These are phyloP conservation scores for Exserohilum turcica DNA, from an alignment of 2,329 filamentous ascomycete species.

Conservation along the genomic window DNA sequence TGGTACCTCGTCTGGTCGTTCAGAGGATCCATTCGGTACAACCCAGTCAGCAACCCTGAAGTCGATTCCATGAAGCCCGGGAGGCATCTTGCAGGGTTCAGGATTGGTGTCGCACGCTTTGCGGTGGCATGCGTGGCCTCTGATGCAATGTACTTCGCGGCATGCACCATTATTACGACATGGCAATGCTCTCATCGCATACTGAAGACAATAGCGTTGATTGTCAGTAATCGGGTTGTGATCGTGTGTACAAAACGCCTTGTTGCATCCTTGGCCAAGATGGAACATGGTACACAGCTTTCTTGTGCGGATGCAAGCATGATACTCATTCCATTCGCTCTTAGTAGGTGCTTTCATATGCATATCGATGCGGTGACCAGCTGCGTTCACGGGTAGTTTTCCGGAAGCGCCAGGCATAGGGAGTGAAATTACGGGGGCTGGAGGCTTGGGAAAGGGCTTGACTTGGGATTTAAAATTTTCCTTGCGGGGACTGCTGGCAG, in stretches of 20 bases:
- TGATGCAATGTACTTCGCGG: neutral
- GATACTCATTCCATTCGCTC: neutral
- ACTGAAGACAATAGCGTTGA: neutral
- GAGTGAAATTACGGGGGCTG: neutral
- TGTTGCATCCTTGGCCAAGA: neutral
- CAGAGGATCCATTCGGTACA: too few species aligned
- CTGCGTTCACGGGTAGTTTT: neutral
- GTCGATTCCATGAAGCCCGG: neutral
- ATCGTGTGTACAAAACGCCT: neutral
- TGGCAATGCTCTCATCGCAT: neutral
- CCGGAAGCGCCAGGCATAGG: neutral
- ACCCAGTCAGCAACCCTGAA: neutral
- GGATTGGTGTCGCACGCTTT: neutral
- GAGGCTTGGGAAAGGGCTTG: too few species aligned
- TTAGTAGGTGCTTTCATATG: neutral
- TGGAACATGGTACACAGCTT: neutral
- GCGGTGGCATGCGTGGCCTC: neutral
- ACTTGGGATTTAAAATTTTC: neutral
- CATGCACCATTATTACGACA: neutral
- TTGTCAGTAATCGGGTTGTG: neutral
- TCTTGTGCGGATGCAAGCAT: neutral
- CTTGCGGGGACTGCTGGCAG: neutral
- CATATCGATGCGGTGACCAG: neutral
- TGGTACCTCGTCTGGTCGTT: neutral
- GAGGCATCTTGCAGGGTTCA: neutral